Conservation (phyloP, 2,329 filamentous ascomycete species). For the Exophiala aquamarina region DNA sequence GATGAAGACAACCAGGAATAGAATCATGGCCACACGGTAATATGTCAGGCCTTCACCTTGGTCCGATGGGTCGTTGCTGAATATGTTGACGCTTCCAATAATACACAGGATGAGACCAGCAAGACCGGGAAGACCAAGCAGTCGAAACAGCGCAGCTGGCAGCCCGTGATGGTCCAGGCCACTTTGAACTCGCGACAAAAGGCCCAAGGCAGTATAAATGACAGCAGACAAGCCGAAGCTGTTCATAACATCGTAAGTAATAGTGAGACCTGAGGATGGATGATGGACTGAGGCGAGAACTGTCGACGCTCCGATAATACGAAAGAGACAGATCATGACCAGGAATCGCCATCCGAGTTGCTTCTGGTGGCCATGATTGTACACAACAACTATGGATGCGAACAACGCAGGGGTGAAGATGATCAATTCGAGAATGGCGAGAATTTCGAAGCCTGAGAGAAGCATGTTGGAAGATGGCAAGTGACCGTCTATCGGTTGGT, state of each 20-base stretch:
- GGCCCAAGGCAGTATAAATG: conserved; percentile 46
- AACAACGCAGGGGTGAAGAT: conserved; percentile 38
- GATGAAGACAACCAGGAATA: conserved; percentile 45
- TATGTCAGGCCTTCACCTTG: conserved; percentile 33
- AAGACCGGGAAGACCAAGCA: conserved; percentile 34
- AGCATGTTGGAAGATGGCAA: too few relatives aligned
- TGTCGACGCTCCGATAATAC: conserved; percentile 52
- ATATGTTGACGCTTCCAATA: conserved; percentile 44
- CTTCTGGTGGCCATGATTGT: conserved; percentile 40
- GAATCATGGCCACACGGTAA: conserved; percentile 43
- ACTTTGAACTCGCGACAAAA: conserved; percentile 41
- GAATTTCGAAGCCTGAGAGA: conserved; percentile 18
- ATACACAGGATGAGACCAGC: conserved; percentile 41
- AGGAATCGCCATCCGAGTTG: conserved; percentile 56
- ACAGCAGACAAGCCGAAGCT: conserved; percentile 52
- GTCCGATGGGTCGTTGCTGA: conserved; percentile 31
- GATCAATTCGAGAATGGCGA: conserved; percentile 35
- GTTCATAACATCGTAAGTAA: conserved; percentile 45
- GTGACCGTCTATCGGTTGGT: too few relatives aligned
- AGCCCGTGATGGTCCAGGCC: conserved; percentile 22
- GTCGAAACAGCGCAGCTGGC: conserved; percentile 29
- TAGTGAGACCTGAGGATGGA: conserved; percentile 39
- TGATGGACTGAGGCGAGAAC: conserved; percentile 51
- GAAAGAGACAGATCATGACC: conserved; percentile 52
- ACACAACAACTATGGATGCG: conserved; percentile 32